Evolutionary conservation across 768 basidiomycete species (phyloP), one percentile per base, ranked within the genome.

Genomic region (Daedalea quercina): DNA sequence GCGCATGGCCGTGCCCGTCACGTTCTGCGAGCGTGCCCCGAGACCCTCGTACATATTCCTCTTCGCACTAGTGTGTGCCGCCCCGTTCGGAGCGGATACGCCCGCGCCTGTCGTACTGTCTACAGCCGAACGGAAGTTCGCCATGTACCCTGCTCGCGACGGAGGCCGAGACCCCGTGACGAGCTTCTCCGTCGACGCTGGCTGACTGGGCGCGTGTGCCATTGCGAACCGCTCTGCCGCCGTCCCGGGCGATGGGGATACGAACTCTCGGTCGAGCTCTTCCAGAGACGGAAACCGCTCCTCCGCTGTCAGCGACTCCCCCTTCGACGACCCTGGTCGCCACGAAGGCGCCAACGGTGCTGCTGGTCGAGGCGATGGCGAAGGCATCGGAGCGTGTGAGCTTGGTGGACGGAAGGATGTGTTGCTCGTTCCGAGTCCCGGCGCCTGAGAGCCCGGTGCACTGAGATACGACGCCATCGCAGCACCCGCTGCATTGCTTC

Each of bases 251-350:
- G 65, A 57, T 22, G 73, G 55, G 9, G 60, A 65, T 13, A 62
- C 60, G 55, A 81, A 78, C 9, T 70, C 70, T 22, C 81, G 78
- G 66, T 91, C 86, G 6, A 94, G 72, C 54, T 89, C 87, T 64
- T 95, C 94, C 40, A 96, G 70, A 0, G 94, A 88, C 0, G 94
- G 94, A 66, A 90, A 96, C 49, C 90, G 77, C 26, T 81, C 76
- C 66, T 94, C 91, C 17, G 74, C 78, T 41, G 77, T 71, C 22
- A 76, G 64, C 26, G 76, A 73, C 20, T 76, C 72, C 17, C 52
- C 47, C n/a, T 19, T 35, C 19, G 58, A 44, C 4, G 23, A n/a
- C 3, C n/a, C 9, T 7, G 33, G 23, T 9, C n/a, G 23, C n/a
- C 49, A 44, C 1, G 55, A 43, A 0, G 54, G 44, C 11, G 44